Conservation (phyloP, 2,329 filamentous ascomycete species). For the Hymenotorrendiella dingleyae region DNA sequence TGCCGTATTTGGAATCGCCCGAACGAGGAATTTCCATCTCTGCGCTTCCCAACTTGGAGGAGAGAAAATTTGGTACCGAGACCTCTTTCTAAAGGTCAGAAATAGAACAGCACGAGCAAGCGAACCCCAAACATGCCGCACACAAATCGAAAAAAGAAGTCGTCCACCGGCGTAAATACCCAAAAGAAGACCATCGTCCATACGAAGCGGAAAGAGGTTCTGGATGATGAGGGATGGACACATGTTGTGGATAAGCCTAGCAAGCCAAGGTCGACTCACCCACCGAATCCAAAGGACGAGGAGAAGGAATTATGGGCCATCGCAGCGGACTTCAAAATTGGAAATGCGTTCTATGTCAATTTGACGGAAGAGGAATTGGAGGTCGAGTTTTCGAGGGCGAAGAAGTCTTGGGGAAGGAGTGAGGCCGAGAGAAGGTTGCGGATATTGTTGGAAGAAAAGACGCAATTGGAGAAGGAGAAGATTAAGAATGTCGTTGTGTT, state of each 20-base stretch:
- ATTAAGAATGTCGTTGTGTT: slow-evolving; percentile 26
- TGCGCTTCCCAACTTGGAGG: too few species aligned
- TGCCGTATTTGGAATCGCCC: too few species aligned
- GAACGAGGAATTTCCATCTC: too few species aligned
- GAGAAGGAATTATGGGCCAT: slow-evolving; percentile 9
- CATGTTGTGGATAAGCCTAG: slow-evolving; percentile 27
- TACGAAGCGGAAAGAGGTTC: slow-evolving; percentile 26
- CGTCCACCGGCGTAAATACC: background rate
- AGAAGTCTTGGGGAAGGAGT: slow-evolving; percentile 25
- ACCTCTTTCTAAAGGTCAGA: too few species aligned
- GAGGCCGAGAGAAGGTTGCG: slow-evolving; percentile 17
- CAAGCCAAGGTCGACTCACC: slow-evolving; percentile 1
- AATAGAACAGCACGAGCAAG: background rate
- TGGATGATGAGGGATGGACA: slow-evolving; percentile 31
- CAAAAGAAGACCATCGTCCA: slow-evolving; percentile 17
- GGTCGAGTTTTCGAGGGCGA: slow-evolving; percentile 21
- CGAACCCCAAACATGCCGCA: slow-evolving; percentile 19
- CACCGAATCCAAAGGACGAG: slow-evolving; percentile 13
- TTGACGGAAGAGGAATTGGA: slow-evolving; percentile 25
- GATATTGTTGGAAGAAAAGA: slow-evolving; percentile 9
- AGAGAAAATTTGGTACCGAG: too few species aligned
- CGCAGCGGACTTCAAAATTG: slow-evolving; percentile 23
- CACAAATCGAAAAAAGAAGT: slow-evolving; percentile 26
- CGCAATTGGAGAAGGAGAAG: slow-evolving; percentile 8
- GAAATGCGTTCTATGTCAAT: slow-evolving; percentile 25